phyloP scores from a whole-genome alignment of 2,329 filamentous ascomycete species.

The Scleromitrula shiraiana region DNA sequence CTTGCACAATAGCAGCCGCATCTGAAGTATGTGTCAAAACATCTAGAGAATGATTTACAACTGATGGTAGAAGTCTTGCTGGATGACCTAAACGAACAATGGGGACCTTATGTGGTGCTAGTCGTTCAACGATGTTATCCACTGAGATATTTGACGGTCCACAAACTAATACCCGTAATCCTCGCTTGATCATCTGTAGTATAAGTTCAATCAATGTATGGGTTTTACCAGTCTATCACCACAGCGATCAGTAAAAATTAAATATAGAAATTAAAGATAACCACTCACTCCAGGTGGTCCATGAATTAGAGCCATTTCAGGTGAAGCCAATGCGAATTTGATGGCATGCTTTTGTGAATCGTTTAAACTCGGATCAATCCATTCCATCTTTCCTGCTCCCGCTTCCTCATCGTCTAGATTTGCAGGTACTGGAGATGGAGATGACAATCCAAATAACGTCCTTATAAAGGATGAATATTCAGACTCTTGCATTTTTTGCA shows the following conservation, averaged over 20 bases:
- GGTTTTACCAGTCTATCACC: constrained; percentile 74
- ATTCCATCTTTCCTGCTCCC: constrained; percentile 41
- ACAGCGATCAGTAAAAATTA: constrained; percentile 7
- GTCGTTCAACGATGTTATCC: constrained; percentile 93
- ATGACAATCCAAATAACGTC: constrained; percentile 53
- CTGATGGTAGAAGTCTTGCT: constrained; percentile 78
- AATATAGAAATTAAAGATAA: neutral
- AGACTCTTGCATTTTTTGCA: constrained; percentile 49
- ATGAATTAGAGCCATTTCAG: constrained; percentile 83
- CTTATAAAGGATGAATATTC: constrained; percentile 53
- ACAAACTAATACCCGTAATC: constrained; percentile 78
- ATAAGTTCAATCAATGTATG: constrained; percentile 95
- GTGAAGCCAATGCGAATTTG: constrained; percentile 73
- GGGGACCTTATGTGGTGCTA: constrained; percentile 75
- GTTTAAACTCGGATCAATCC: constrained; percentile 55
- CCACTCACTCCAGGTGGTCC: constrained; percentile 75
- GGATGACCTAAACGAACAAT: constrained; percentile 90
- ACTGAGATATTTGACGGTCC: constrained; percentile 96
- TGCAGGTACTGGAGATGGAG: constrained; percentile 40
- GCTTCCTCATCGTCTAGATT: constrained; percentile 37
- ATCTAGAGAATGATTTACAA: constrained; percentile 84
- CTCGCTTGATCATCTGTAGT: constrained; percentile 71
- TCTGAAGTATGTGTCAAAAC: constrained; percentile 86
- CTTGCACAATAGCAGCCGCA: constrained; percentile 79
- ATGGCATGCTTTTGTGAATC: constrained; percentile 61